phyloP scores from a whole-genome alignment of 306 rosid species.

The Dryas drummondii region DNA sequence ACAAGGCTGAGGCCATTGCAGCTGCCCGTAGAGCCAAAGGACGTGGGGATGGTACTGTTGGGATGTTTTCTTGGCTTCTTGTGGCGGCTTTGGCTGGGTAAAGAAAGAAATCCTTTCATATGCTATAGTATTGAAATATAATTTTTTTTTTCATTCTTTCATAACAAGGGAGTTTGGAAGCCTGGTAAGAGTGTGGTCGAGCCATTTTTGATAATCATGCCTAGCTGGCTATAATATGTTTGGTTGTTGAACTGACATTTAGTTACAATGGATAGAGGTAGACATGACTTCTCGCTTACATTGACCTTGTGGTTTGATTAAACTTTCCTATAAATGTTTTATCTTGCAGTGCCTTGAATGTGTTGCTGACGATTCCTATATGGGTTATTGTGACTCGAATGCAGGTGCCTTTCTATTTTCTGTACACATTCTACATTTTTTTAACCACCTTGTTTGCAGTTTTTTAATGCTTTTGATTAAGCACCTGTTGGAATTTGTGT shows the following conservation, averaged over 20 bases:
- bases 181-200: conserved; percentile 1
- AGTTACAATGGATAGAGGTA: background rate
- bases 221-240: background rate
- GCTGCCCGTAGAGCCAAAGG: conserved; percentile 60
- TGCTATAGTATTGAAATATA: too few species aligned
- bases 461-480: background rate
- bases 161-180: conserved; percentile 3
- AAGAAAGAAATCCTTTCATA: background rate
- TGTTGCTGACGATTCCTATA: conserved; percentile 67
- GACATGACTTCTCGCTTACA: conserved; percentile 5
- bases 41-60: conserved; percentile 77
- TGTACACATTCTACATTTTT: background rate
- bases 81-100: conserved; percentile 92
- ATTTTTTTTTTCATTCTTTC: background rate
- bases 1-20: conserved; percentile 77
- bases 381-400: conserved; percentile 94
- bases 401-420: conserved; percentile 55
- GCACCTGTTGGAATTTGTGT: background rate
- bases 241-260: conserved; percentile 8
- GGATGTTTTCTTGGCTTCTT: conserved; percentile 79
- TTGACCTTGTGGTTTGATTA: background rate
- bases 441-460: background rate
- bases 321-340: conserved; percentile 7
- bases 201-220: background rate
- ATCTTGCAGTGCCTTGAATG: conserved; percentile 76